Evolutionary conservation across 768 basidiomycete species (phyloP), one percentile per base, ranked within the genome.

Genomic region (Lepiota subincarnata): DNA sequence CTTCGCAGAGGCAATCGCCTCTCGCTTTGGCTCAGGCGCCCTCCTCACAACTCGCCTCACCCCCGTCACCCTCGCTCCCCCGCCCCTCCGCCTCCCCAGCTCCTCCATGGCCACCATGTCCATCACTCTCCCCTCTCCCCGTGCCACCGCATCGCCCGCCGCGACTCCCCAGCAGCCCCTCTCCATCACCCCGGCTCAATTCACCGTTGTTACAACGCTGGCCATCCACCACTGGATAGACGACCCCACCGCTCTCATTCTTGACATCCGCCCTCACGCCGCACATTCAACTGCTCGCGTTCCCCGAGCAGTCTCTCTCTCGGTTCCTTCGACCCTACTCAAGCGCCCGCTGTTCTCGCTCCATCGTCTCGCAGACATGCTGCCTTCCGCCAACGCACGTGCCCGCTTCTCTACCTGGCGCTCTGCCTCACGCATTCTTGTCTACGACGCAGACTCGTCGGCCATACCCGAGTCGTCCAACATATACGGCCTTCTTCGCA

Each of bases 301-400:
- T 26, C 78, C 78, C 37, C 62, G 69, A 44, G 86, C 93, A 6
- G 73, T 97, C 49, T 92, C 92, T 44, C 81, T 98, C 57, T 90
- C 89, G 43, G 89, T 97, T 4, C 95, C 96, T 1, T 93, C 95
- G 2, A 98, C 94, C 0, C 85, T 98, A 18, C 85, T 98, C 65
- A 93, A 92, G 58, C 85, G 95, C 0, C 93, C 93, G 1, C 76
- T 86, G 2, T 96, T 93, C 72, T 86, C 89, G 22, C 78, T 96
- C 7, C 75, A 82, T 38, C 84, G 84, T 38, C 78, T 98, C 22
- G 72, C 80, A 6, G 82, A 82, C 22, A 94, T 95, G 87, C 79
- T 98, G n/a, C 80, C 87, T 7, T 81, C 80, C 5, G 56, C 68
- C 37, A 62, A 75, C 8, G 77, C 86, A 8, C 80, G 86, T 26